These are phyloP conservation scores for Dinochytrium kinnereticum DNA, from an alignment of 371 early-diverging fungal species.

Conservation along the genomic window DNA sequence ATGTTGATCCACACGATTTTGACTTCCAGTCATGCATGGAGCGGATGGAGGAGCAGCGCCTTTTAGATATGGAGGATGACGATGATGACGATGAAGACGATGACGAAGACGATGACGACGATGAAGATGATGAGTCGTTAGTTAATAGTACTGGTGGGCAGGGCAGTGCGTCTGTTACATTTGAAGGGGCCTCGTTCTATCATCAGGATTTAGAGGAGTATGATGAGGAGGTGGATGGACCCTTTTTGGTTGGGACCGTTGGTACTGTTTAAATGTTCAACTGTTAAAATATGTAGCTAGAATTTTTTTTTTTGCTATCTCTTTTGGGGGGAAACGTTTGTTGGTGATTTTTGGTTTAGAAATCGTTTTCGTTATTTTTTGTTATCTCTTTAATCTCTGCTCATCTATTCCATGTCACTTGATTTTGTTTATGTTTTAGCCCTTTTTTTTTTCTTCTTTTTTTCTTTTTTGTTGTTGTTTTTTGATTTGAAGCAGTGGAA, in stretches of 20 bases:
- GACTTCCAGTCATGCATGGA: conserved; percentile 47
- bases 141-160: neutral
- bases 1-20: conserved; percentile 29
- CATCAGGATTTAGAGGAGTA: conserved; percentile 10
- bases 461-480: neutral
- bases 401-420: neutral
- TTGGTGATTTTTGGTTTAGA: too few species aligned
- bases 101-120: conserved; percentile 34
- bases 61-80: conserved; percentile 22
- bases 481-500: too few species aligned
- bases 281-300: neutral
- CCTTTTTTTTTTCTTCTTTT: neutral
- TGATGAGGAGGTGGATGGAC: neutral
- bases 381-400: neutral
- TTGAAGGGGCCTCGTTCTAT: conserved; percentile 10
- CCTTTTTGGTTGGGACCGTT: neutral
- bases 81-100: conserved; percentile 23
- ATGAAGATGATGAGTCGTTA: conserved; percentile 19
- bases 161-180: neutral
- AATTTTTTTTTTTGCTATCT: too few species aligned
- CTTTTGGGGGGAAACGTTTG: too few species aligned
- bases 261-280: neutral
- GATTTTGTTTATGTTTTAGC: neutral
- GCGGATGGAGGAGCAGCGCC: conserved; percentile 16
- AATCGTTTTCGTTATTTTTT: too few species aligned